Evolutionary conservation across 441 rosid genomes (phyloP), one percentile per base, ranked within the genome.

Genomic region (Adansonia gregorii): DNA sequence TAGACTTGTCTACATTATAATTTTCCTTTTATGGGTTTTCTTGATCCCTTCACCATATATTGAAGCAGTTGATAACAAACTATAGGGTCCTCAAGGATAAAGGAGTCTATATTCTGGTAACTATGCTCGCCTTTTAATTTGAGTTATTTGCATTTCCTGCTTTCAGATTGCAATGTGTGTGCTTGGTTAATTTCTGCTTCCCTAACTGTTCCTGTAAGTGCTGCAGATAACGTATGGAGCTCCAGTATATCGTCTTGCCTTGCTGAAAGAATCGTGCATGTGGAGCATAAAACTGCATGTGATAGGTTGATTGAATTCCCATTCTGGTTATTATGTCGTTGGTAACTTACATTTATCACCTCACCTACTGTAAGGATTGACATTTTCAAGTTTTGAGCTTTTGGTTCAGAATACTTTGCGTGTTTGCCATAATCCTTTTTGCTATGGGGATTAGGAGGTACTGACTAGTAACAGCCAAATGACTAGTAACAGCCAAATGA

Each of bases 61-160:
- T 91, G 94, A 94, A 87, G 91, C 94, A 90, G 98, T 92, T 88
- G 87, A 87, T 92, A 83, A 83, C 87, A 93, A 85, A 86, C 92
- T 94, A 85, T 92, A 92, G 98, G 97, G 98, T 92, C 61, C 97
- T 94, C 86, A 94, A 88, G 94, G 93, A 92, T 85, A 83, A 85
- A 80, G 98, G 94, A 89, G 87, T 91, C 64, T 94, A 91, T 83
- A 88, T 94, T 78, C 86, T 94, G 91, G 98, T 94, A 88, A 82
- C 73, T 51, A 3, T 11, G 20, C 70, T 55, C 63, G 3, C 59
- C 54, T 52, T 75, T 75, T 20, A 11, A 59, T 15, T 46, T 24
- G 9, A 61, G 9, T 71, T 70, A 46, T 14, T 66, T 3, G 5
- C 3, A 60, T 43, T 73, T 35, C 61, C 49, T 4, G 10, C 35